A percentile compares a stretch with the other conserved stretches of the same genome.
These are phyloP conservation scores for Ustilago cynodontis DNA, from an alignment of 1,284 basidiomycete genomes.

Conservation along the genomic window DNA sequence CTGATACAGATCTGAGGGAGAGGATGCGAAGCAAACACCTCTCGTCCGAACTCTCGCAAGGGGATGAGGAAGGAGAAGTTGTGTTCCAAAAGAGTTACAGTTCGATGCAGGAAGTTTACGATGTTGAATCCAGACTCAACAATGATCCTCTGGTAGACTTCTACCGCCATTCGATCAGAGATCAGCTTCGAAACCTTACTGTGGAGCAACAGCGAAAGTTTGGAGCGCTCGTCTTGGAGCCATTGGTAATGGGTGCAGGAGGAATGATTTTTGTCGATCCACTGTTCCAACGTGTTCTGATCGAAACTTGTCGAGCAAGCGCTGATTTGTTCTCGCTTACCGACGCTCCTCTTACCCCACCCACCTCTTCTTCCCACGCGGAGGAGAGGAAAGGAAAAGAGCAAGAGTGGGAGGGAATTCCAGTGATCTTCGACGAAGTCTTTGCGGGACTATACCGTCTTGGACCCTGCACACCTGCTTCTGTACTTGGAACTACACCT, in stretches of 20 bases:
- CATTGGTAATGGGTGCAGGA: conserved; percentile 92
- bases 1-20: conserved; percentile 11
- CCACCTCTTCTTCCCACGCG: neutral
- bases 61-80: neutral
- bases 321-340: conserved; percentile 71
- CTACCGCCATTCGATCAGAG: conserved; percentile 78
- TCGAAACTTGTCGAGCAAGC: conserved; percentile 81
- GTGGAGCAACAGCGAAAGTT: conserved; percentile 70
- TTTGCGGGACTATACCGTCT: conserved; percentile 91
- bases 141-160: conserved; percentile 74
- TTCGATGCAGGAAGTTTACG: conserved; percentile 79
- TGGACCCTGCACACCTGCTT: conserved; percentile 72
- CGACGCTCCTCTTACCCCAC: conserved; percentile 56
- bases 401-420: conserved; percentile 78
- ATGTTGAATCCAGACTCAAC: conserved; percentile 78
- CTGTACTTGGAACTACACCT: conserved; percentile 56
- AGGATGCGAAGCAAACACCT: conserved; percentile 22
- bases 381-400: conserved; percentile 36
- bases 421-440: conserved; percentile 96
- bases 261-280: conserved; percentile 99
- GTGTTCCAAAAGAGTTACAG: conserved; percentile 51
- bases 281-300: conserved; percentile 88
- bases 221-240: conserved; percentile 87
- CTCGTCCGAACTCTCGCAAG: neutral
- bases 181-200: conserved; percentile 74